Evolutionary conservation across 164 flowering plant genomes (phyloP), one percentile per base, ranked within the genome.

Genomic region (Pachysandra terminalis): DNA sequence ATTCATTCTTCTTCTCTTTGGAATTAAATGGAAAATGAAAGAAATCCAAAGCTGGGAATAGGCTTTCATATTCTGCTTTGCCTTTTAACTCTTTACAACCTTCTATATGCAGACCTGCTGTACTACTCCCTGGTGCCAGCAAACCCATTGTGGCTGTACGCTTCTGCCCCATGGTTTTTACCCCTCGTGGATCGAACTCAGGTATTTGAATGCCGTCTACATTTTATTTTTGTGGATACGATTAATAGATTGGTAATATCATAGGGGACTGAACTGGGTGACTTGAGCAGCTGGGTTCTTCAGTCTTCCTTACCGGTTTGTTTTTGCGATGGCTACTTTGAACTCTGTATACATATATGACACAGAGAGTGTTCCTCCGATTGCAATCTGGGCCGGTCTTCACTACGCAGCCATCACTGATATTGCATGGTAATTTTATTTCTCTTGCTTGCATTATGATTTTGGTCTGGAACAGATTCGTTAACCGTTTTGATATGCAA

Each of bases 361-460:
- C 78, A 88, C 99, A 0, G 95, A 96, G 72, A 85, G 93, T 73
- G 73, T 79, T 76, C 65, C 84, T 63, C 99, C 99, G 37, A 82
- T 96, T 66, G 92, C 91, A 69, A 58, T 96, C 35, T 84, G 87
- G 72, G 97, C 98, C 65, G 99, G 99, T 56, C 85, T 96, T 75
- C 99, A 96, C 67, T 96, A 96, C 82, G 96, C 98, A 63, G 90
- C 99, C 24, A 81, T 96, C 71, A 96, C 99, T 16, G 99, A 96
- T 71, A 87, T 96, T 58, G 81, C 98, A 66, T 96, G 99, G 99
- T 96, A 84, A 57, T 32, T 54, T 12, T 8, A 45, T 1, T 35
- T 58, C 23, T 53, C 23, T 66, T 71, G 22, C 21, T 56, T 17
- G 40, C 26, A 19, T 19, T 26, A n/a, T 37, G 12, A 55, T 51